Evolutionary conservation across 371 early-diverging fungal genomes (phyloP), one percentile per base, ranked within the genome.

Genomic region (Vairimorpha ceranae): DNA sequence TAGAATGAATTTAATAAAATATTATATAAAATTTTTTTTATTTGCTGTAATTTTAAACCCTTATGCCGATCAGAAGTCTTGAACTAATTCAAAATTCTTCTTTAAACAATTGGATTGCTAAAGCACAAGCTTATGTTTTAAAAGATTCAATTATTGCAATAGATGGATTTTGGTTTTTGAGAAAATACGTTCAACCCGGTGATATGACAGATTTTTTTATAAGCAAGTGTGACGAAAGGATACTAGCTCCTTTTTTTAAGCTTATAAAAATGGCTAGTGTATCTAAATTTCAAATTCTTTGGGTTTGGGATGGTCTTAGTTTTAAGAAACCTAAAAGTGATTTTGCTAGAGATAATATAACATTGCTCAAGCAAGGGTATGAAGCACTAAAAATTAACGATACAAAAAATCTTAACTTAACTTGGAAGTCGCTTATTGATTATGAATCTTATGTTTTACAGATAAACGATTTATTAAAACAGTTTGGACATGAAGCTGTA

Each of bases 131-230:
- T 36, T 33, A 48, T 7, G 48, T 66, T n/a, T 69, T 83, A 29
- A 58, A 77, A 23, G 60, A 83, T 14, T 67, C 46, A 36, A 66
- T 27, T 43, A 36, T 83, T 17, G 76, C 75, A 45, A 74, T 83
- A 17, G 83, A 83, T 67, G 83, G 80, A 0, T 75, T 72, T 29
- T 83, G 83, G 83, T 83, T 78, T 65, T 48, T 80, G 14, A 73
- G 73, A 17, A 80, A 79, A 64, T 83, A 80, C 38, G 19, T 64
- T 21, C 46, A 14, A 19, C 15, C 29, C 12, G 10, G 52, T 0
- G 54, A 67, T 12, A 58, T 33, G 19, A 35, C 33, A 6, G 48
- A 63, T 14, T 48, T 72, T 0, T 48, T 74, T n/a, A 30, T 74
- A 14, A 61, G 46, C 8, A 70, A 64, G 12, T 59, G 36, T 10